Percentiles rank a stretch among this genome's conserved stretches.
Evolutionary conservation across 768 basidiomycete species (phyloP).

Genomic region (Amanita pallidorosea): DNA sequence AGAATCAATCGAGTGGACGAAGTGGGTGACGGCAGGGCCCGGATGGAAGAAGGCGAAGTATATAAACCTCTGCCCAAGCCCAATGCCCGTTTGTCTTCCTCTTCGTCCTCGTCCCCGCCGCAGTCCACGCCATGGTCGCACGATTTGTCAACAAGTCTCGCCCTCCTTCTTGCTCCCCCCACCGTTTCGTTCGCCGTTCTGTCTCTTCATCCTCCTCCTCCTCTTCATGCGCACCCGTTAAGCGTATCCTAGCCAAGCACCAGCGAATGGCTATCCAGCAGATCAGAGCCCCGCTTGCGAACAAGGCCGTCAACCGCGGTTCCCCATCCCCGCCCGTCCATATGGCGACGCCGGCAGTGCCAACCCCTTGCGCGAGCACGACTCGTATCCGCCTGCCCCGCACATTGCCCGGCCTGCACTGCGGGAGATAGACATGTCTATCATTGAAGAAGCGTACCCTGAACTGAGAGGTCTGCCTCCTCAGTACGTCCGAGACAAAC

Average conservation of each 20-base stretch:
- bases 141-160: slow-evolving; percentile 3
- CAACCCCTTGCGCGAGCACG: background rate
- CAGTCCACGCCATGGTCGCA: background rate
- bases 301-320: slow-evolving; percentile 4
- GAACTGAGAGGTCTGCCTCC: slow-evolving; percentile 9
- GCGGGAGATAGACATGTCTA: slow-evolving; percentile 8
- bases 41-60: background rate
- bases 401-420: slow-evolving; percentile 12
- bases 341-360: background rate
- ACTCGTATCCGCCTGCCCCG: slow-evolving; percentile 10
- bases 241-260: slow-evolving; percentile 5
- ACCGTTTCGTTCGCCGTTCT: background rate
- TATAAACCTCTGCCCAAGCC: background rate
- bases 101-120: no score
- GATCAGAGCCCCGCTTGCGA: slow-evolving; percentile 1
- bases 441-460: slow-evolving; percentile 8
- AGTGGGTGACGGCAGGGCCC: background rate
- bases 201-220: background rate
- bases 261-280: background rate
- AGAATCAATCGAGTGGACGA: background rate
- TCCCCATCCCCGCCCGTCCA: background rate
- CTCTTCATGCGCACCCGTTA: slow-evolving; percentile 1
- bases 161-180: background rate
- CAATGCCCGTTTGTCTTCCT: background rate
- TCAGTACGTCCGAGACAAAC: slow-evolving; percentile 12